Percentiles rank a stretch among this genome's conserved stretches.
Evolutionary conservation across 176 grass and related monocot species (phyloP).

Genomic region (Poa annua): DNA sequence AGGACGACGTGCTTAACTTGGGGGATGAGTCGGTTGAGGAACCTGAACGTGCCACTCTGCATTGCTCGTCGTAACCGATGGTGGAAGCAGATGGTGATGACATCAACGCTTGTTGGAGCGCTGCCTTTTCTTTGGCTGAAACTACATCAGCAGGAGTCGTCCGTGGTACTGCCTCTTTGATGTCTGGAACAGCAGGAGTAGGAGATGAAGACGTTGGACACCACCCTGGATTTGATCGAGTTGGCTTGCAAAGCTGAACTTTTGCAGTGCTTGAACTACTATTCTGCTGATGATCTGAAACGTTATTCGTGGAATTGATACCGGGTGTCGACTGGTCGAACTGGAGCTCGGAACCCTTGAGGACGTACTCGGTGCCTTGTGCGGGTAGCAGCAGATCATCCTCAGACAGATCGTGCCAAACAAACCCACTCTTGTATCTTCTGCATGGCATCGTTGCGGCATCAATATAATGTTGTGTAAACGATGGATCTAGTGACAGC

Average conservation of each 20-base stretch:
- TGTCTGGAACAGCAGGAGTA: not conserved
- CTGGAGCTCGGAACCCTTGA: conserved; percentile 72
- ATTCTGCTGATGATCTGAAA: conserved; percentile 38
- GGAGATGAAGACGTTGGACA: not conserved
- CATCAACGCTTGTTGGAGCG: not conserved
- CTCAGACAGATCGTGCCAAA: conserved; percentile 76
- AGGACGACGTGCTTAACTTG: conserved; percentile 31
- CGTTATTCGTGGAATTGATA: not conserved
- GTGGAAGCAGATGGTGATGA: conserved; percentile 39
- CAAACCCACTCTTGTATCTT: conserved; percentile 75
- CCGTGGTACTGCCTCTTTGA: not conserved
- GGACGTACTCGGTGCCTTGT: conserved; percentile 66
- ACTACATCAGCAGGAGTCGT: not conserved
- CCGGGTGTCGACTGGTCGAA: conserved; percentile 42
- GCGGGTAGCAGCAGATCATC: conserved; percentile 62
- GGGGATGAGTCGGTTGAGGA: conserved; percentile 40
- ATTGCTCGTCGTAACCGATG: conserved; percentile 29
- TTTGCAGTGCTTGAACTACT: not conserved
- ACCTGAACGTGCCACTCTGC: conserved; percentile 37
- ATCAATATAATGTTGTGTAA: not conserved
- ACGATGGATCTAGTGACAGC: not conserved
- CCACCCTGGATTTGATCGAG: not conserved
- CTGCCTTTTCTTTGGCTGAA: not conserved
- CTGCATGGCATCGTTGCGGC: conserved; percentile 27
- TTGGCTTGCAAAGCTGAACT: not conserved